These are phyloP conservation scores for Ramaria sp. DNA, from an alignment of 768 basidiomycete species.

Conservation along the genomic window DNA sequence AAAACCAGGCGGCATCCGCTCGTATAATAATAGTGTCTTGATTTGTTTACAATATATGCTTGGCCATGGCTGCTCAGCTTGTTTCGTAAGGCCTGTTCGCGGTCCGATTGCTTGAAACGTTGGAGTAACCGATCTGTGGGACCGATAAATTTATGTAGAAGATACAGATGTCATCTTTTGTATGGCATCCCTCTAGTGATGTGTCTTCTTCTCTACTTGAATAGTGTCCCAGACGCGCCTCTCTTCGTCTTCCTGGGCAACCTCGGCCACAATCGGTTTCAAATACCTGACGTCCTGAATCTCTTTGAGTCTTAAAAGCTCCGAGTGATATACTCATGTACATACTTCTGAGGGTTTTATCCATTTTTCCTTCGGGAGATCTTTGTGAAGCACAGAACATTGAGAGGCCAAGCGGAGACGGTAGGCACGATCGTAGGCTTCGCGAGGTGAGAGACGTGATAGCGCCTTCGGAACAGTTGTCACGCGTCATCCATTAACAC, in stretches of 20 bases:
- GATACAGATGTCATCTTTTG: not conserved
- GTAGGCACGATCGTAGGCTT: constrained; percentile 85
- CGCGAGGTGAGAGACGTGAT: constrained; percentile 62
- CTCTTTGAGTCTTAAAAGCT: constrained; percentile 1
- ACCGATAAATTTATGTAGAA: not conserved
- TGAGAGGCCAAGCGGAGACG: constrained; percentile 82
- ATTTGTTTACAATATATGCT: too few species aligned
- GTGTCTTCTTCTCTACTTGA: constrained; percentile 47
- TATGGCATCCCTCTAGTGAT: not conserved
- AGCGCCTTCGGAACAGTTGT: constrained; percentile 50
- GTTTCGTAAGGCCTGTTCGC: too few species aligned
- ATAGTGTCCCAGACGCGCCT: constrained; percentile 73
- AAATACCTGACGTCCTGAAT: constrained; percentile 85
- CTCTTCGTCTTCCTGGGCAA: constrained; percentile 69
- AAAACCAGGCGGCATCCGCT: too few species aligned
- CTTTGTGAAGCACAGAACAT: constrained; percentile 64
- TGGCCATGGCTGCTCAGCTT: too few species aligned
- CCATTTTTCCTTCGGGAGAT: constrained; percentile 79
- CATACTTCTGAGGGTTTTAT: constrained; percentile 63
- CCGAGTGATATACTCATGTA: constrained; percentile 8
- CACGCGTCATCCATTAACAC: not conserved
- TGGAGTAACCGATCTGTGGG: too few species aligned
- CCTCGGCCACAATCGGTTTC: constrained; percentile 60
- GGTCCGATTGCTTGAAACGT: not conserved
- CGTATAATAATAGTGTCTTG: too few species aligned